phyloP scores from a whole-genome alignment of 805 yeast species.

The Dipodascus geniculatus region DNA sequence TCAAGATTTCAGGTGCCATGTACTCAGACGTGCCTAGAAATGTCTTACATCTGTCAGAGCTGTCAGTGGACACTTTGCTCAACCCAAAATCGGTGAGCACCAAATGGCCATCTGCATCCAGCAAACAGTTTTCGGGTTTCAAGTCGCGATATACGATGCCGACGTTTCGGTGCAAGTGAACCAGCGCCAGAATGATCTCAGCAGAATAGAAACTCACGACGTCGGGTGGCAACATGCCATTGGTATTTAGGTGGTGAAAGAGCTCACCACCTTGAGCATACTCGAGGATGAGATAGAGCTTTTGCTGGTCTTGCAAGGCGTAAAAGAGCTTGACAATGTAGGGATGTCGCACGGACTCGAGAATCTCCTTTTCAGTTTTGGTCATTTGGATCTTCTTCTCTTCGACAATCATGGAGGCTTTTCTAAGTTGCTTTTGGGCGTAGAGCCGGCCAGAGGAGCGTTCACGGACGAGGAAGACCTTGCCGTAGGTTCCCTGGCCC shows the following conservation, averaged over 20 bases:
- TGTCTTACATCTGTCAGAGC: conserved; percentile 38
- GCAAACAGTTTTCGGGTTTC: conserved; percentile 80
- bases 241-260: conserved; percentile 46
- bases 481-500: conserved; percentile 85
- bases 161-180: conserved; percentile 54
- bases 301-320: conserved; percentile 71
- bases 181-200: conserved; percentile 65
- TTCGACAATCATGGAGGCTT: conserved; percentile 63
- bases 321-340: conserved; percentile 72
- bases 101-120: conserved; percentile 65
- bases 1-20: conserved; percentile 83
- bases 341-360: conserved; percentile 63
- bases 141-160: conserved; percentile 83
- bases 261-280: conserved; percentile 86
- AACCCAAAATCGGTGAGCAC: conserved; percentile 82
- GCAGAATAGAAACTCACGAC: conserved; percentile 69
- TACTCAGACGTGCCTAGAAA: conserved; percentile 72
- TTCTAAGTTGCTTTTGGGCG: conserved; percentile 79
- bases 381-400: conserved; percentile 58
- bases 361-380: conserved; percentile 63
- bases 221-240: conserved; percentile 40
- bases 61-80: conserved; percentile 32
- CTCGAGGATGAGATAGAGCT: conserved; percentile 64
- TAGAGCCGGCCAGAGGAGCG: conserved; percentile 47
- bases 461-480: conserved; percentile 68